A percentile compares a stretch with the other conserved stretches of the same genome.
Evolutionary conservation across 2,329 filamentous ascomycete genomes (phyloP).

Genomic region (Cryphonectria nitschkei): DNA sequence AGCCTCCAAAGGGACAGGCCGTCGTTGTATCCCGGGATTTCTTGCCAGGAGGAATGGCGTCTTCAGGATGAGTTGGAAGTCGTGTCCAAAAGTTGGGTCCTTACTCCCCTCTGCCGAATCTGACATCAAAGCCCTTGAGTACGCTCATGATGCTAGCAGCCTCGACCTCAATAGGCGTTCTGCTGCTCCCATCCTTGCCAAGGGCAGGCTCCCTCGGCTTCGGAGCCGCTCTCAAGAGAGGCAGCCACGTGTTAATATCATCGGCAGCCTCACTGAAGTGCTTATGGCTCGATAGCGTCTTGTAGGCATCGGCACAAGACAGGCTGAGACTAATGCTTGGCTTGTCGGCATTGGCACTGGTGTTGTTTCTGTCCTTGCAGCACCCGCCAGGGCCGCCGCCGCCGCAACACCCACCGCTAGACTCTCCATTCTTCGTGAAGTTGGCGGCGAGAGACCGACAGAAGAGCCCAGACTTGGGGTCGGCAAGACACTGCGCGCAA

Average conservation of each 20-base stretch:
- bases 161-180: constrained; percentile 73
- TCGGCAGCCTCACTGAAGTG: constrained; percentile 75
- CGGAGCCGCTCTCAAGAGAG: constrained; percentile 67
- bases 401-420: constrained; percentile 62
- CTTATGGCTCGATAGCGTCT: constrained; percentile 75
- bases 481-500: constrained; percentile 76
- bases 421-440: constrained; percentile 46
- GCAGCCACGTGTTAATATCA: constrained; percentile 76
- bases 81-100: neutral
- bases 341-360: constrained; percentile 31
- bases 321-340: constrained; percentile 58
- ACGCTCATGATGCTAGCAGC: constrained; percentile 85
- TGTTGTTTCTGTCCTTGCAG: constrained; percentile 54
- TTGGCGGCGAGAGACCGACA: constrained; percentile 79
- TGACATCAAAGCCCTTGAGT: constrained; percentile 77
- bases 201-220: constrained; percentile 38
- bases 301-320: constrained; percentile 77
- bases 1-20: neutral
- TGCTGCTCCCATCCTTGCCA: constrained; percentile 37
- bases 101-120: constrained; percentile 59
- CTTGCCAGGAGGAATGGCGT: neutral
- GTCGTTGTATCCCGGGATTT: neutral
- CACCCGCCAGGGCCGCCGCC: constrained; percentile 63
- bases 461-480: constrained; percentile 81
- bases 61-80: neutral